Conservation (phyloP, 805 yeast genomes). For the Zygosaccharomyces rouxii region DNA sequence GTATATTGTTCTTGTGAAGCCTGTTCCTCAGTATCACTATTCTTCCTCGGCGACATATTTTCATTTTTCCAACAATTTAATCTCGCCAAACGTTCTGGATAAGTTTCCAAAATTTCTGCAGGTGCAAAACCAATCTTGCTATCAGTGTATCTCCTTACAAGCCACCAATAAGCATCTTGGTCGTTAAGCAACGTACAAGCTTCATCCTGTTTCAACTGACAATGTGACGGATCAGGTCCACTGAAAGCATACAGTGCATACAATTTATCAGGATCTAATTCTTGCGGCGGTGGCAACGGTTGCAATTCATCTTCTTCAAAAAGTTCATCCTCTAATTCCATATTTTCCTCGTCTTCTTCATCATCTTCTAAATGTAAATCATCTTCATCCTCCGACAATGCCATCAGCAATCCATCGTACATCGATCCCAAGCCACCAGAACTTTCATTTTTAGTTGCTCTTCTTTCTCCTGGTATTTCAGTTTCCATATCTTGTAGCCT, state of each 20-base stretch:
- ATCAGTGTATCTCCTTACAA: conserved; percentile 56
- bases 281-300: conserved; percentile 61
- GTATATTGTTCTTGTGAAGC: background rate
- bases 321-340: conserved; percentile 22
- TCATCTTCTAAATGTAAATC: conserved; percentile 18
- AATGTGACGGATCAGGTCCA: conserved; percentile 93
- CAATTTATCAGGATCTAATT: conserved; percentile 73
- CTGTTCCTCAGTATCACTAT: conserved; percentile 8
- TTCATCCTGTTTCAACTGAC: conserved; percentile 73
- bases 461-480: conserved; percentile 4
- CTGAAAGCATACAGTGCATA: conserved; percentile 83
- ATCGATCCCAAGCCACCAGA: conserved; percentile 5
- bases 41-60: conserved; percentile 38
- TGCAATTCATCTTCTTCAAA: conserved; percentile 42
- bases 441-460: background rate
- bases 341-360: conserved; percentile 17
- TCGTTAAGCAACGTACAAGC: conserved; percentile 80
- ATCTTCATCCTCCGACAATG: conserved; percentile 17
- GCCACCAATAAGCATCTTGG: conserved; percentile 96
- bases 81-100: conserved; percentile 85
- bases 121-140: conserved; percentile 91
- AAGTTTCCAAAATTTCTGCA: conserved; percentile 90
- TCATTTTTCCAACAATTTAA: conserved; percentile 90
- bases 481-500: conserved; percentile 25
- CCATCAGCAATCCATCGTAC: conserved; percentile 8